Base-by-base conservation (phyloP, 2,329 filamentous ascomycete genomes). In the Aschersonia sp. region DNA sequence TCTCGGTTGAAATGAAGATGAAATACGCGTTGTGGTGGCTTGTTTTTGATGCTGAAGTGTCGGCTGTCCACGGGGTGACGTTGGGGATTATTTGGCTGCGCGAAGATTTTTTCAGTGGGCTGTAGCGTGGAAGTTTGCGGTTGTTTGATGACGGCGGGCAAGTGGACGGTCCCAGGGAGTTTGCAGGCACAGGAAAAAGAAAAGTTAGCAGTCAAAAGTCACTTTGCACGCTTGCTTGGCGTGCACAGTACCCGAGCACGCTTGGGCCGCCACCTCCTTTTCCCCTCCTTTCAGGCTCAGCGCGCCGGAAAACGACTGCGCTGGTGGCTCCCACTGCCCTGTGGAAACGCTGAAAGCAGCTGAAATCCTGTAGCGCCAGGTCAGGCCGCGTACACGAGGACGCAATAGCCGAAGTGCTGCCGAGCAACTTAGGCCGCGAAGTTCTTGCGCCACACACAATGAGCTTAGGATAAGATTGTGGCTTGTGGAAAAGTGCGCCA, bases 31-130 rank as follows among this genome's bases (percentile, higher is more conserved):
- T 63, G 65, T 68, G 65, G 69, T 68, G 63, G 65, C 53, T 54
- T 63, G 62, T 63, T 77, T 74, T 73, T 66, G 76, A 79, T 76
- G 73, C 61, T 55, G 59, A 59, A 70, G 69, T 56, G 66, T 54
- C 67, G 58, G 59, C 61, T 56, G 58, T 64, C 58, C 70, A 73
- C 70, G 71, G 68, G 67, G 67, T 75, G 73, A 72, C 71, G 73
- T 75, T 75, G 70, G 63, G 45, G 64, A 65, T 68, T 68, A 67
- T 69, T 74, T 69, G 67, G 70, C 63, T 68, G 69, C 69, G 66
- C 68, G 66, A 66, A 67, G 68, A 75, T 69, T 22, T 74, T 73
- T 74, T 74, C 69, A 63, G 67, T 65, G 58, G 60, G 56, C 57
- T 57, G 61, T 58, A 62, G 58, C 49, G 49, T 53, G 54, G 53